Evolutionary conservation across 2,329 filamentous ascomycete genomes (phyloP), one percentile per base, ranked within the genome.

Genomic region (Fusarium odoratissimum): DNA sequence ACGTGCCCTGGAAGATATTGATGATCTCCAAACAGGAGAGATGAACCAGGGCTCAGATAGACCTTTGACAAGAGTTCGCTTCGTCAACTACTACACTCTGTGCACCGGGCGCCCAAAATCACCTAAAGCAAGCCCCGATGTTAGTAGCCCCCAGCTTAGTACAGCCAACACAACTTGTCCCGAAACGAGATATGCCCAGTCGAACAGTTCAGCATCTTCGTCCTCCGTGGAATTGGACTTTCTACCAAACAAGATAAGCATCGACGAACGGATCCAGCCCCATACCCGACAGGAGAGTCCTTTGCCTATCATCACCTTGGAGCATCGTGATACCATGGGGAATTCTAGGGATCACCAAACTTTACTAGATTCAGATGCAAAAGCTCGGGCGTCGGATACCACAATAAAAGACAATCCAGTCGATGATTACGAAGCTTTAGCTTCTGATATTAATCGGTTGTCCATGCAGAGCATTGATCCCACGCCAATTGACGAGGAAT

Each of bases 31-130:
- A 77, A 55, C 71, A 75, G 48, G 60, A 71, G 49, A 73, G 23
- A 33, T 64, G 62, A 49, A 73, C 6, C 56, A 72, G 3, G 67
- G 73, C 23, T 64, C 73, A 5, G 41, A 57, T 17, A 66, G 65
- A 5, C 66, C 83, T 7, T 76, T 83, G 4, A 83, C 85, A 5
- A 86, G 91, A 58, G 89, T 96, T 16, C 88, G 94, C 21, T 97
- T 97, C 76, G 86, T 94, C 64, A 97, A 97, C 79, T 97, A 97
- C 80, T 97, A 95, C 79, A 97, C 95, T 2, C 88, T 93, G n/a
- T 95, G 93, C 73, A 92, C 92, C 14, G 95, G 95, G 7, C 86
- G 90, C 65, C 86, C 87, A 5, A 95, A 92, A 74, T 60, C 72
- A 8, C 74, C 77, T 23, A 77, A 78, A 37, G 9, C 58, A 11